Evolutionary conservation across 2,329 filamentous ascomycete genomes (phyloP).

Genomic region (Verticillium tricorpus): DNA sequence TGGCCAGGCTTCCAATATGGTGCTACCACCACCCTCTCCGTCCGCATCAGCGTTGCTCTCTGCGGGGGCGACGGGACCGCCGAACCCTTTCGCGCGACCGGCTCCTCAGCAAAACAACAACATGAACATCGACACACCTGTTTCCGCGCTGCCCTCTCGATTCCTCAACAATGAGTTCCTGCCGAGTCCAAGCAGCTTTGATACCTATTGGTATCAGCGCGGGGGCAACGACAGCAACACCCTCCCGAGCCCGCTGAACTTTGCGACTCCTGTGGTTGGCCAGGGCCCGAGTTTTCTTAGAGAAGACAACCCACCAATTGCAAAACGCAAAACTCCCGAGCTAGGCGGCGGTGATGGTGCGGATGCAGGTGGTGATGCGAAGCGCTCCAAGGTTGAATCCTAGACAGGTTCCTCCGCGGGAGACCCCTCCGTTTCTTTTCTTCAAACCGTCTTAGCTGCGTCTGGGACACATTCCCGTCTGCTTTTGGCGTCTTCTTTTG

Average conservation of each 20-base stretch:
- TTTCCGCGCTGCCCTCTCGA: constrained; percentile 87
- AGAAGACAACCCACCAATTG: constrained; percentile 40
- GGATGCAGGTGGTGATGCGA: constrained; percentile 42
- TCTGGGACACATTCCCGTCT: constrained; percentile 4
- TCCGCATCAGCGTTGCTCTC: constrained; percentile 82
- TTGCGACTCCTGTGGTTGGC: constrained; percentile 72
- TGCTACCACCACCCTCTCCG: constrained; percentile 88
- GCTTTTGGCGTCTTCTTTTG: constrained; percentile 8
- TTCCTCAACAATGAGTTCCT: constrained; percentile 86
- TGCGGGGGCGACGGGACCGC: constrained; percentile 85
- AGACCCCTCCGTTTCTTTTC: not conserved
- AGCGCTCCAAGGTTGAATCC: constrained; percentile 47
- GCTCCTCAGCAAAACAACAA: constrained; percentile 62
- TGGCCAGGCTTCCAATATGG: constrained; percentile 51
- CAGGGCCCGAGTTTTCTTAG: constrained; percentile 60
- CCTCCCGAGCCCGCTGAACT: constrained; percentile 86
- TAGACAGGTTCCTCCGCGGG: not conserved
- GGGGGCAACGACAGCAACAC: constrained; percentile 72
- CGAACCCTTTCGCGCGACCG: constrained; percentile 91
- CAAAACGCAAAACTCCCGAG: constrained; percentile 57
- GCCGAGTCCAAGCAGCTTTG: constrained; percentile 88
- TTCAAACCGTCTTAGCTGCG: constrained; percentile 9
- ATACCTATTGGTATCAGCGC: constrained; percentile 81
- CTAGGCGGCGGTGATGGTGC: constrained; percentile 36
- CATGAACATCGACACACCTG: constrained; percentile 60